phyloP scores from a whole-genome alignment of 2,329 filamentous ascomycete species.

The Epichloe hybrida region DNA sequence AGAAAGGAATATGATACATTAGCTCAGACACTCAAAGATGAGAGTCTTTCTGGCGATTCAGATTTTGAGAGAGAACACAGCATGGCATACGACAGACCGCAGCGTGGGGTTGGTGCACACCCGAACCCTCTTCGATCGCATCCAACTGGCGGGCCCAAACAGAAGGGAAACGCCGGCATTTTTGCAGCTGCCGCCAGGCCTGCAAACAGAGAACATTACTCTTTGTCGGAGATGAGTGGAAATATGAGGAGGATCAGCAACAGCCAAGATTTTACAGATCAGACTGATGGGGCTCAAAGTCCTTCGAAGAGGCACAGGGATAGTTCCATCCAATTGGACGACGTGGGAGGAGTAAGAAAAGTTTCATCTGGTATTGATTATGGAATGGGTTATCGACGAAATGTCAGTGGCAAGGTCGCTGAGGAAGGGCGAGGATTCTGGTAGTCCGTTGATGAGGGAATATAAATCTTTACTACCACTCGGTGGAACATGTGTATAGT shows the following conservation, averaged over 20 bases:
- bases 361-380: slow-evolving; percentile 48
- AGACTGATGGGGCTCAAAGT: not conserved
- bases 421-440: slow-evolving; percentile 44
- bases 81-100: slow-evolving; percentile 13
- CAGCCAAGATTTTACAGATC: slow-evolving; percentile 27
- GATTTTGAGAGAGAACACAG: slow-evolving; percentile 26
- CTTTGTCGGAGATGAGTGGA: slow-evolving; percentile 31
- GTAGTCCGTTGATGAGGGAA: not conserved
- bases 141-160: slow-evolving; percentile 18
- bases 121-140: slow-evolving; percentile 43
- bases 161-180: not conserved
- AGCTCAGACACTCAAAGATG: slow-evolving; percentile 29
- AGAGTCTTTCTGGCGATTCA: slow-evolving; percentile 24
- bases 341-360: slow-evolving; percentile 35
- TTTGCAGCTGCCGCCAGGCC: not conserved
- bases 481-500: not conserved
- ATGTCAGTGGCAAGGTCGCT: slow-evolving; percentile 59
- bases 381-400: slow-evolving; percentile 31
- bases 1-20: slow-evolving; percentile 33
- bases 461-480: not conserved
- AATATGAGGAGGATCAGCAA: slow-evolving; percentile 30
- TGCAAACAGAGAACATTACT: slow-evolving; percentile 3
- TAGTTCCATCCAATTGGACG: slow-evolving; percentile 36
- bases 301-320: slow-evolving; percentile 15
- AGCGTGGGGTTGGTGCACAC: slow-evolving; percentile 15